Evolutionary conservation across 768 basidiomycete genomes (phyloP).

Genomic region (Boletus reticulatus): DNA sequence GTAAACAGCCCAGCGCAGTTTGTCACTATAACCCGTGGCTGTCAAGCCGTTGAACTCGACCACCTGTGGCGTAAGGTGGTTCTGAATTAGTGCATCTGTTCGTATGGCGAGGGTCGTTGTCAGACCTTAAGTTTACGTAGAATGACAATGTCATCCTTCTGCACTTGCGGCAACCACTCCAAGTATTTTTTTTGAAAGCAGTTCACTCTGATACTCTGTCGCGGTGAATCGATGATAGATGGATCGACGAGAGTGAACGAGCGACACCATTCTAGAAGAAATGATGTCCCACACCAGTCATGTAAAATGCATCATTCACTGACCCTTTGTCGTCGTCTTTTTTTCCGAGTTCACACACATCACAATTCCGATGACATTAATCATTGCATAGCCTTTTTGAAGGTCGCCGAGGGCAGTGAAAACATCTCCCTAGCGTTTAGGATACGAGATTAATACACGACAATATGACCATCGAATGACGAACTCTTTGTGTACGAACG

Average conservation of each 20-base stretch:
- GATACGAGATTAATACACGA: not conserved
- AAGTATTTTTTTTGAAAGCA: conserved; percentile 50
- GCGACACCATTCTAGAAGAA: conserved; percentile 43
- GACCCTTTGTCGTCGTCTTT: conserved; percentile 27
- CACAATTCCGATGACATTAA: conserved; percentile 35
- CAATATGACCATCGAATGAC: not conserved
- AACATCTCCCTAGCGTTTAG: conserved; percentile 22
- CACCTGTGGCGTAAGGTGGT: conserved; percentile 28
- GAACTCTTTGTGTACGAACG: conserved; percentile 27
- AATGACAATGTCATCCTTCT: conserved; percentile 50
- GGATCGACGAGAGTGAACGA: conserved; percentile 52
- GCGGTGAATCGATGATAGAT: conserved; percentile 33
- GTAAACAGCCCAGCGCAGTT: conserved; percentile 56
- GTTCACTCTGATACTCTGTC: conserved; percentile 37
- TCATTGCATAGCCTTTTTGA: conserved; percentile 8
- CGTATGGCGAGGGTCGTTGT: not conserved
- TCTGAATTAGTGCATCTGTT: not conserved
- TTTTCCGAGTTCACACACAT: conserved; percentile 7
- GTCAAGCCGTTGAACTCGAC: conserved; percentile 29
- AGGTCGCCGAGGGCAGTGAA: conserved; percentile 21
- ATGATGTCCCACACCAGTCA: not conserved
- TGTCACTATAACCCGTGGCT: conserved; percentile 47
- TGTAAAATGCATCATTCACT: conserved; percentile 4
- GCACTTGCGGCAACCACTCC: conserved; percentile 51
- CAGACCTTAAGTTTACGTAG: conserved; percentile 50